Evolutionary conservation across 352 stramenopile genomes (phyloP), one percentile per base, ranked within the genome.

Genomic region (Globisporangium abappressorium): DNA sequence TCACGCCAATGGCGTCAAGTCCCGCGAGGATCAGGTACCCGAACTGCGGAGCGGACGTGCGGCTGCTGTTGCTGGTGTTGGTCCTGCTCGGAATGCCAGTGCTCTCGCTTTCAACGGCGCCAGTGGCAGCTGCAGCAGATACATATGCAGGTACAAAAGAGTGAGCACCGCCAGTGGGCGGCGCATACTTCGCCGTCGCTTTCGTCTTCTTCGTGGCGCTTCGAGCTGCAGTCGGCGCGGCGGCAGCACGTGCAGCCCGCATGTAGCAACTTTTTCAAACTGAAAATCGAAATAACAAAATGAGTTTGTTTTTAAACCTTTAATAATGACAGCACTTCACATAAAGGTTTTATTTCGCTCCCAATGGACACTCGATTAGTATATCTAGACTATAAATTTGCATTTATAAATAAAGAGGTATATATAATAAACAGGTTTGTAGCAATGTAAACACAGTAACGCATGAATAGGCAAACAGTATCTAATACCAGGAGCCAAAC

Each of bases 1-100:
- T 66, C 51, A 91, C 68, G 20, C 82, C 85, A 24, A 85, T 54
- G 33, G 74, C 80, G 63, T 80, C 72, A 6, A 89, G 61, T 6
- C 69, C 77, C 14, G 76, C 34, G 14, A 73, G 70, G 24, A 89
- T 11, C 28, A 89, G 64, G n/a, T 76, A 74, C 5, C 67, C 71
- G 53, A 91, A 91, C 15, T 64, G 70, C 30, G 83, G 83, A 0
- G 75, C 62, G 14, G 74, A 33, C 6, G 62, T 18, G 26, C 41
- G 24, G 15, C 54, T 34, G 38, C 30, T 64, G 34, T 15, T 63
- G 34, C 57, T 26, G 24, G 24, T 57, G 15, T n/a, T 11, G 11
- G 51, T 1, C 36, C 54, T 46, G 34, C 26, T 63, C 24, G 24
- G 24, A 26, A 1, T 26, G 24, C 24, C 24, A 14, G 28, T 15